A percentile compares a stretch with the other conserved stretches of the same genome.
These are phyloP conservation scores for Aphanomyces euteiches DNA, from an alignment of 352 stramenopile species.

Conservation along the genomic window DNA sequence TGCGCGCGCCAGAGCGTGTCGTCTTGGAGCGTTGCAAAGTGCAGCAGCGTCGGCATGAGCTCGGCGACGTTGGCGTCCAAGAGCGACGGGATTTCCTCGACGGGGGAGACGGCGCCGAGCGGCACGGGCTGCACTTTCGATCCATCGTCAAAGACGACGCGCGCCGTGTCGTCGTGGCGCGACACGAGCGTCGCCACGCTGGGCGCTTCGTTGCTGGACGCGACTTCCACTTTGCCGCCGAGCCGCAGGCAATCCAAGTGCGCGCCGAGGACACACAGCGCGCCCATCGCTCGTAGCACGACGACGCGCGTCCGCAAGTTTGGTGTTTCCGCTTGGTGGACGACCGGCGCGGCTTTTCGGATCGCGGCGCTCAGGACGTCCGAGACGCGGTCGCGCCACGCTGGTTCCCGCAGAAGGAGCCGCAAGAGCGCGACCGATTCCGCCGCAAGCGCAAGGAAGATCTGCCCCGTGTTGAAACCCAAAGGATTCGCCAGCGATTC, in stretches of 20 bases:
- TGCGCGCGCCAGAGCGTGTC: slow-evolving; percentile 80
- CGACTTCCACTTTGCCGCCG: slow-evolving; percentile 70
- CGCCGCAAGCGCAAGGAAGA: slow-evolving; percentile 69
- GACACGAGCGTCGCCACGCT: slow-evolving; percentile 73
- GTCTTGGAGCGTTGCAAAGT: slow-evolving; percentile 71
- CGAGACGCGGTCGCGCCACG: slow-evolving; percentile 58
- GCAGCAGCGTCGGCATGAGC: slow-evolving; percentile 81
- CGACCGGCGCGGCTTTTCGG: slow-evolving; percentile 63
- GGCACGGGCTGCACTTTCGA: slow-evolving; percentile 84
- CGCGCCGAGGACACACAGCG: slow-evolving; percentile 76
- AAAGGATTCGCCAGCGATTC: slow-evolving; percentile 80
- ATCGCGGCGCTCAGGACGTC: slow-evolving; percentile 68
- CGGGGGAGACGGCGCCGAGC: slow-evolving; percentile 56
- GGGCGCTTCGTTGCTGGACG: slow-evolving; percentile 37
- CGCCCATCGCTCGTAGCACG: slow-evolving; percentile 75
- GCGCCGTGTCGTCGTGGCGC: slow-evolving; percentile 62
- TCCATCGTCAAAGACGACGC: slow-evolving; percentile 71
- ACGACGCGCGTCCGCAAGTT: slow-evolving; percentile 63
- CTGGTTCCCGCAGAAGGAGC: slow-evolving; percentile 58
- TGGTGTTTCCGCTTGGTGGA: slow-evolving; percentile 40
- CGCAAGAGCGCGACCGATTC: slow-evolving; percentile 80
- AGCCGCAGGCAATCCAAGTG: slow-evolving; percentile 82
- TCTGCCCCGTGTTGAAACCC: slow-evolving; percentile 74
- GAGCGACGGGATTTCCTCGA: slow-evolving; percentile 68
- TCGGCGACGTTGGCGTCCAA: slow-evolving; percentile 50